Base-by-base conservation (phyloP, 108 stramenopile genomes). In the Thalassiosira profunda region DNA sequence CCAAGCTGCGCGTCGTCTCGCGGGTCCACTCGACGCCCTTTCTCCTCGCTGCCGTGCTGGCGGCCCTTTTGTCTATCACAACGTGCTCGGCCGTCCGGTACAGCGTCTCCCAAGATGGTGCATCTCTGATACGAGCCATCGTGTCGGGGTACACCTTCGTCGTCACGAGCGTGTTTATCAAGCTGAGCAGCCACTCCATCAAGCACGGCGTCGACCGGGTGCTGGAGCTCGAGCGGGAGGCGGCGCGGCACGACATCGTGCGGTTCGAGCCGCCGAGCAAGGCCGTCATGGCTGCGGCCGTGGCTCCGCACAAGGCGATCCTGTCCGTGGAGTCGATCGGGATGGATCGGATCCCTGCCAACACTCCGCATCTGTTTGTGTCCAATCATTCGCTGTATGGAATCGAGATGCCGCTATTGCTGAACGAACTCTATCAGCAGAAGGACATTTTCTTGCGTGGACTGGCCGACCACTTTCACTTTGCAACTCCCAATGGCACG, bases 401-500 rank as follows among this genome's bases (percentile, higher is more conserved):
- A 4, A 28, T 67, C 1, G 66, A 67, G 28, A 67, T 67, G 66
- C 58, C 58, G 42, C 14, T 60, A 14, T 41, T 67, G 4, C 5
- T 67, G 24, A 58, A 67, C 44, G 3, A 41, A 17, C 18, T 67
- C 10, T 67, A 60, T 44, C 43, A 60, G 23, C 10, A 67, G 29
- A 67, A 12, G 20, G 42, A 29, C 11, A 4, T 58, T 0, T 67
- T 59, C 28, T 44, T 45, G 0, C 21, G 66, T 25, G 66, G 57
- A 10, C 58, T 67, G 15, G 66, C 66, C 0, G 66, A 67, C 46
- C 66, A 67, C 36, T 24, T 67, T 20, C 66, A 67, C 43, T 67
- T 67, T 67, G 66, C 66, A 23, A 37, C 58, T 24, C 66, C 34
- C 29, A 45, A 67, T 38, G 66, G 66, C 30, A 11, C 66, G 2